These are phyloP conservation scores for Cladosporium oxysporum DNA, from an alignment of 2,329 filamentous ascomycete species.

Conservation along the genomic window DNA sequence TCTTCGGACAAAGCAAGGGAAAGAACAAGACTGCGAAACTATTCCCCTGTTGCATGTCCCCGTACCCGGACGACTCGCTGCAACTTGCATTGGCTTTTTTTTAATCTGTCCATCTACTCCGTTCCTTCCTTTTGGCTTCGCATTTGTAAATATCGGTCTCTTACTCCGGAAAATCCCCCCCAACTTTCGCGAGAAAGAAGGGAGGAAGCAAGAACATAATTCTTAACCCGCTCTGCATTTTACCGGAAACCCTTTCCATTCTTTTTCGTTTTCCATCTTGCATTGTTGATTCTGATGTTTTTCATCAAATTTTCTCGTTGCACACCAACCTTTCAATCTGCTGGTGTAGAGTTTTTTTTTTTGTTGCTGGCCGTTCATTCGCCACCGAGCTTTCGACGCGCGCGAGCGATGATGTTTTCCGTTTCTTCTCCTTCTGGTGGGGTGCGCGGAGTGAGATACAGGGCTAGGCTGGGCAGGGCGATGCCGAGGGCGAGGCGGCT, in stretches of 20 bases:
- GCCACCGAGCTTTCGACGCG: not conserved
- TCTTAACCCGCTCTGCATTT: not conserved
- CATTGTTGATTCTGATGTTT: not conserved
- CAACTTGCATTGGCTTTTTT: not conserved
- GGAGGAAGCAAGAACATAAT: not conserved
- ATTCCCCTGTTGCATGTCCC: not conserved
- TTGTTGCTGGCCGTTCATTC: not conserved
- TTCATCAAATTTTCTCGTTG: not conserved
- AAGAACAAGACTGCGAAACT: constrained; percentile 1
- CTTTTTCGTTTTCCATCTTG: not conserved
- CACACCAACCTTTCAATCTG: not conserved
- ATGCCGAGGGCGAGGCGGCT: constrained; percentile 6
- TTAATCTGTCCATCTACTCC: not conserved
- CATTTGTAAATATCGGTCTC: not conserved
- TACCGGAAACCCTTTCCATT: not conserved
- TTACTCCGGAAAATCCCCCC: not conserved
- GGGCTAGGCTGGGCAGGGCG: not conserved
- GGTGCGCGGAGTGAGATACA: not conserved
- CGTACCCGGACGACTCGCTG: not conserved
- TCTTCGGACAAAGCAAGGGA: not conserved
- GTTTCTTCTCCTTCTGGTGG: not conserved
- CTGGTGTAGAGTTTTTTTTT: not conserved
- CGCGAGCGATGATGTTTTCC: not conserved
- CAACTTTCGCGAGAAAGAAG: not conserved
- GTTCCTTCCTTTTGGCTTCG: not conserved